phyloP scores from a whole-genome alignment of 1,284 basidiomycete genomes.

The Tilletia indica region DNA sequence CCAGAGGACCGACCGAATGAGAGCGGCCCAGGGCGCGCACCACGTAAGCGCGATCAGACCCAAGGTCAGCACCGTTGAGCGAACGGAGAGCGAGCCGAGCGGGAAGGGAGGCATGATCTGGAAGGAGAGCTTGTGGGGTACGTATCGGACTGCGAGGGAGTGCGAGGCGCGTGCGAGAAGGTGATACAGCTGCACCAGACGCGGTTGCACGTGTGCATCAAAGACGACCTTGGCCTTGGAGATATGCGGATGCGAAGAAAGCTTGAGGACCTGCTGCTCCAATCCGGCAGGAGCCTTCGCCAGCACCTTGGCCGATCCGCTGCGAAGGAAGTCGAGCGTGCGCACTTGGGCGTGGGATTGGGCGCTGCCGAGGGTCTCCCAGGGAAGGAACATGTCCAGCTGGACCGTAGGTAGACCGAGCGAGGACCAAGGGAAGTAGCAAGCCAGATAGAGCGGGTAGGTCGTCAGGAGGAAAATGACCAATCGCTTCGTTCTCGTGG shows the following conservation, averaged over 20 bases:
- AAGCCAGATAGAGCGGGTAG: constrained; percentile 50
- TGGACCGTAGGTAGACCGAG: constrained; percentile 18
- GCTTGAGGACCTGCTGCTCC: background rate
- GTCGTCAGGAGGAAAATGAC: constrained; percentile 46
- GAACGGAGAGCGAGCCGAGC: constrained; percentile 44
- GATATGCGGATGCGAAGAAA: constrained; percentile 3
- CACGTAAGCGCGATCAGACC: constrained; percentile 50
- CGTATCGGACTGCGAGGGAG: background rate
- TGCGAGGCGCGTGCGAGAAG: background rate
- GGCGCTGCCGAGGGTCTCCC: background rate
- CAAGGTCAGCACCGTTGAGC: constrained; percentile 42
- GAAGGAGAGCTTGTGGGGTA: constrained; percentile 15
- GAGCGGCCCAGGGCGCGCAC: constrained; percentile 52
- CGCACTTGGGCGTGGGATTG: background rate
- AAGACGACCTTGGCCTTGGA: background rate
- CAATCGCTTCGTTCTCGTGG: constrained; percentile 32
- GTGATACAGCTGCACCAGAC: background rate
- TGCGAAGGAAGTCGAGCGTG: background rate
- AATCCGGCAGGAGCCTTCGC: background rate
- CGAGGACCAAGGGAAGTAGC: constrained; percentile 39
- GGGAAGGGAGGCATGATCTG: constrained; percentile 49
- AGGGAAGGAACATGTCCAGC: background rate
- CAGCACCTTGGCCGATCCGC: background rate
- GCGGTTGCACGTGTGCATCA: background rate
- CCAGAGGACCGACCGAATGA: constrained; percentile 50